Evolutionary conservation across 768 basidiomycete species (phyloP).

Genomic region (Boletus coccyginus): DNA sequence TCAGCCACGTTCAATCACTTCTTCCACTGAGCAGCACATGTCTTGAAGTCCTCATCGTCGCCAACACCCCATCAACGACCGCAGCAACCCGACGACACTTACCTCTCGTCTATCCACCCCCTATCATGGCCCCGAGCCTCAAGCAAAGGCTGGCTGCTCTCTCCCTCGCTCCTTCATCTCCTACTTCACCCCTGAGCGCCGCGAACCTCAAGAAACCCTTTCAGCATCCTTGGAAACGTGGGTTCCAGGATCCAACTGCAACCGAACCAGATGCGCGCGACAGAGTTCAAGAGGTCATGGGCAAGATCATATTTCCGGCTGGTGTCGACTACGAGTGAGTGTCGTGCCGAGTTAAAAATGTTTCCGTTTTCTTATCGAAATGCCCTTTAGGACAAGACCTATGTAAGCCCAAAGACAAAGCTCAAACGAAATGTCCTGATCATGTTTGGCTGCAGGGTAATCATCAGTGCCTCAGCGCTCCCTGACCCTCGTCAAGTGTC

Average conservation of each 20-base stretch:
- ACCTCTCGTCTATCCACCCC: background rate
- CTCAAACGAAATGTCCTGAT: conserved; percentile 1
- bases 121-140: conserved; percentile 40
- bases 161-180: conserved; percentile 51
- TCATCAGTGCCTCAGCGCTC: conserved; percentile 77
- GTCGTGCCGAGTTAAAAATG: background rate
- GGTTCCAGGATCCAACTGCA: conserved; percentile 24
- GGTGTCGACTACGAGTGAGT: conserved; percentile 88
- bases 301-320: conserved; percentile 79
- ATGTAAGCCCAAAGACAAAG: conserved; percentile 53
- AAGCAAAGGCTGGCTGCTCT: conserved; percentile 69
- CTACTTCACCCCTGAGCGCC: conserved; percentile 34
- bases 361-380: conserved; percentile 16
- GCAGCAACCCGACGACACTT: background rate
- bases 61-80: background rate
- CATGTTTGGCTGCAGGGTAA: conserved; percentile 54
- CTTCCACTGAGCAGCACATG: conserved; percentile 13
- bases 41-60: background rate
- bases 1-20: conserved; percentile 4
- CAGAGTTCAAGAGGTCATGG: conserved; percentile 61
- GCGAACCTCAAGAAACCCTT: conserved; percentile 38
- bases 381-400: conserved; percentile 65
- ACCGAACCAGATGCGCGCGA: conserved; percentile 34
- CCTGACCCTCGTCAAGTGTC: conserved; percentile 76
- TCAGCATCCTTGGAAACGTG: conserved; percentile 53